Evolutionary conservation across 139 green algal genomes (phyloP), one percentile per base, ranked within the genome.

Genomic region (Dunaliella primolecta): DNA sequence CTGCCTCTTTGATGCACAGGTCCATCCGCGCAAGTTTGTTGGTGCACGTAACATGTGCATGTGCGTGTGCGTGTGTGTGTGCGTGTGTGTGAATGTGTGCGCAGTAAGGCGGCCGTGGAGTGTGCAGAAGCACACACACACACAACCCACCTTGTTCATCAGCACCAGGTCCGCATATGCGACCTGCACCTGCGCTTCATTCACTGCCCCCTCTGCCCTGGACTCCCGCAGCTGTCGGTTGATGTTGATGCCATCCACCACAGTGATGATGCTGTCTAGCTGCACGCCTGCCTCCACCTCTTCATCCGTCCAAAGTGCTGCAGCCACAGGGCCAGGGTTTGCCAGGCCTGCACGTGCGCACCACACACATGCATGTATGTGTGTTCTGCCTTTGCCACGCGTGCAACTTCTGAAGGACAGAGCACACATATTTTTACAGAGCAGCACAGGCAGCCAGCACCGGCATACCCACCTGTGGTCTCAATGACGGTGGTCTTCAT

Each of bases 161-260:
- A 98, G 85, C 31, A 98, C 87, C 1, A 96, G 87, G 85, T 98
- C 95, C 0, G 95, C 95, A 79, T 96, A 96, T 0, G 95, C 95
- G 0, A 97, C 83, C 80, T 84, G 80, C 84, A 94, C 89, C 85
- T 96, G 92, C 32, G 95, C 95, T 89, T 98, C 95, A 81, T 97
- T 97, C 2, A 91, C 88, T 21, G 79, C 84, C 1, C 87, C 93
- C 0, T 86, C 88, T 1, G 85, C 11, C 1, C 90, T 83, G 27
- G 23, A 20, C 25, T 93, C 90, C 0, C 86, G 38, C 76, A 98
- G 89, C 88, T 98, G 94, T 23, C 85, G 86, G 36, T 70, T 33
- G 2, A 97, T 89, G 90, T 97, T 93, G 36, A 88, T 81, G 2
- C 88, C 93, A 83, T 98, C 96, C 72, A 96, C 95, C 21, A 98